A percentile compares a stretch with the other conserved stretches of the same genome.
phyloP scores from a whole-genome alignment of 176 grass and related monocot genomes.

The Olyra latifolia region DNA sequence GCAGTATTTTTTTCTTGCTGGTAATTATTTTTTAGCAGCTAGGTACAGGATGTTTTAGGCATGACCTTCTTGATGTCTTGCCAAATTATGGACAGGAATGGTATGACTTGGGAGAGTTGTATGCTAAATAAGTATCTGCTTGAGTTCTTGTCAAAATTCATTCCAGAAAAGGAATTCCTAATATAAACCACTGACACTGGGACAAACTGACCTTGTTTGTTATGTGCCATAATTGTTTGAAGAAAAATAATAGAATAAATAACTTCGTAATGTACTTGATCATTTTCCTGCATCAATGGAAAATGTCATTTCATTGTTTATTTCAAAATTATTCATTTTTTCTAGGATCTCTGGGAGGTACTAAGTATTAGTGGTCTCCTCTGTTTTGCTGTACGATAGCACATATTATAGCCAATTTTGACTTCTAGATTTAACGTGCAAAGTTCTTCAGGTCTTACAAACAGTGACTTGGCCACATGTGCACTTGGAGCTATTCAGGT shows the following conservation, averaged over 20 bases:
- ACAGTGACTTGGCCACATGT: constrained; percentile 89
- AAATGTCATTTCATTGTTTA: neutral
- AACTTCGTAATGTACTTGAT: neutral
- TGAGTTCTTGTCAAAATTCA: neutral
- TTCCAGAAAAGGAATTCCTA: neutral
- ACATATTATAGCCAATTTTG: neutral
- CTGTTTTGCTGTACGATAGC: neutral
- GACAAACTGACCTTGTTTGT: neutral
- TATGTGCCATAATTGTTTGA: neutral
- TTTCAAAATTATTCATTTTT: neutral
- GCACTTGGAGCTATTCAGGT: constrained; percentile 98
- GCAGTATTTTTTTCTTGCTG: neutral
- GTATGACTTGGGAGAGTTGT: neutral
- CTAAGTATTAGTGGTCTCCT: neutral
- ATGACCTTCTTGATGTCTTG: neutral
- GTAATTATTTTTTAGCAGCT: neutral
- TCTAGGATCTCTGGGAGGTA: neutral
- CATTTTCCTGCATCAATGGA: neutral
- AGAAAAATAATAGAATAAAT: neutral
- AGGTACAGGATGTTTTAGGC: neutral
- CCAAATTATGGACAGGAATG: neutral
- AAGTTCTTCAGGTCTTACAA: constrained; percentile 69
- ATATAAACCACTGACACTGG: neutral
- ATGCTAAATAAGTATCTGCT: neutral
- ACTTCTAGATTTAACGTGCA: constrained; percentile 1